Evolutionary conservation across 208 protist species (phyloP), one percentile per base, ranked within the genome.

Genomic region (Zelonia costaricensis): DNA sequence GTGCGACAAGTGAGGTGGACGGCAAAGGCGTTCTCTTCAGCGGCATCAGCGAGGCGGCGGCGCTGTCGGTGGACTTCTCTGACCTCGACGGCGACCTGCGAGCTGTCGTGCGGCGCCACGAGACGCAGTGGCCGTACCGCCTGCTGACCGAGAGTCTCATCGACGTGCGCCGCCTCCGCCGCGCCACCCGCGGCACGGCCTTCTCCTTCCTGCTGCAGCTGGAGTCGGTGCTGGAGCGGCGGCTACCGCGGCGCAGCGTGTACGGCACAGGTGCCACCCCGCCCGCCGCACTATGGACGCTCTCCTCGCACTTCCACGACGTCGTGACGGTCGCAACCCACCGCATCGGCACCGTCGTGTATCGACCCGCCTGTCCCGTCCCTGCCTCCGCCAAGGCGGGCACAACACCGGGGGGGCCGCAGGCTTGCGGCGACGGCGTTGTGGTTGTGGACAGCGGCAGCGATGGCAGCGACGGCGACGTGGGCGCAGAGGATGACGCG

Each of bases 251-350:
- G 25, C 38, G 63, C 43, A 54, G 54, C 10, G 54, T 78, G 15
- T 61, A 51, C 54, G 63, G 68, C 39, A 68, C 52, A 31, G 52
- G 56, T 4, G 46, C 53, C 0, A 36, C 78, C 15, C 56, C 69
- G 3, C 82, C 88, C 3, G 66, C 82, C n/a, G 85, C 85, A 3
- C 73, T 81, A 25, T 95, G 89, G 86, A 95, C 86, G 31, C 66
- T 95, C 38, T 95, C 89, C 2, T 75, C 74, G 2, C 80, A 86
- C 61, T 93, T 87, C 52, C 49, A 62, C 48, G 75, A 89, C 35
- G 73, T 95, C 36, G 74, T 91, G 12, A 80, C 83, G 20, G 72
- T 95, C 12, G 84, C 84, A 3, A 87, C 88, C 8, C 68, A 93
- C 43, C 89, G 86, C 22, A 76, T 93, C 25, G 82, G 84, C 20